A percentile compares a stretch with the other conserved stretches of the same genome.
These are phyloP conservation scores for Talaromyces rugulosus DNA, from an alignment of 2,329 filamentous ascomycete genomes.

Conservation along the genomic window DNA sequence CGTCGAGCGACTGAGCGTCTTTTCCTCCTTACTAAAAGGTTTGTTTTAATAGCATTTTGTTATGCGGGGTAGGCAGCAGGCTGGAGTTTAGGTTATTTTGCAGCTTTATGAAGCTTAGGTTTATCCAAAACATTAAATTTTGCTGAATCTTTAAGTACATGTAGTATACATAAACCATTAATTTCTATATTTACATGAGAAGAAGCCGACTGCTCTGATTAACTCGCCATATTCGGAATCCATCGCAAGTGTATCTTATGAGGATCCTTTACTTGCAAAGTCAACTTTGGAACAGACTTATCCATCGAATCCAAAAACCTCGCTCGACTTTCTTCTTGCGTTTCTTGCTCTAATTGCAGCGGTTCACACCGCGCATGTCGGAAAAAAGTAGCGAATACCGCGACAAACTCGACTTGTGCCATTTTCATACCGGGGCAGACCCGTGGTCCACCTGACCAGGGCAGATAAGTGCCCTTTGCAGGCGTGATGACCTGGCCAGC, in stretches of 20 bases:
- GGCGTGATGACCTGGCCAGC: conserved; percentile 5
- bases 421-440: conserved; percentile 26
- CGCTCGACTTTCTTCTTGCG: neutral
- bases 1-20: conserved; percentile 19
- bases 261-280: conserved; percentile 6
- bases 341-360: neutral
- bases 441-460: conserved; percentile 2
- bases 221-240: neutral
- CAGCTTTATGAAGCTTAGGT: neutral
- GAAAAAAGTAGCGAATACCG: conserved; percentile 41
- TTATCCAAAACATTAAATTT: neutral
- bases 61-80: neutral
- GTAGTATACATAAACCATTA: neutral
- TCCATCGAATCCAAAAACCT: conserved; percentile 4
- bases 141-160: neutral
- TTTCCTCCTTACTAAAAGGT: neutral
- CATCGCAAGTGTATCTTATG: conserved; percentile 8
- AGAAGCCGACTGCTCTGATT: neutral
- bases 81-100: neutral
- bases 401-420: conserved; percentile 53
- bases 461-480: conserved; percentile 3
- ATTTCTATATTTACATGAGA: neutral
- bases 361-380: conserved; percentile 22
- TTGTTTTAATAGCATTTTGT: neutral
- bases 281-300: conserved; percentile 7